These are phyloP conservation scores for Neophaeococcomyces aloes DNA, from an alignment of 2,329 filamentous ascomycete genomes.

Conservation along the genomic window DNA sequence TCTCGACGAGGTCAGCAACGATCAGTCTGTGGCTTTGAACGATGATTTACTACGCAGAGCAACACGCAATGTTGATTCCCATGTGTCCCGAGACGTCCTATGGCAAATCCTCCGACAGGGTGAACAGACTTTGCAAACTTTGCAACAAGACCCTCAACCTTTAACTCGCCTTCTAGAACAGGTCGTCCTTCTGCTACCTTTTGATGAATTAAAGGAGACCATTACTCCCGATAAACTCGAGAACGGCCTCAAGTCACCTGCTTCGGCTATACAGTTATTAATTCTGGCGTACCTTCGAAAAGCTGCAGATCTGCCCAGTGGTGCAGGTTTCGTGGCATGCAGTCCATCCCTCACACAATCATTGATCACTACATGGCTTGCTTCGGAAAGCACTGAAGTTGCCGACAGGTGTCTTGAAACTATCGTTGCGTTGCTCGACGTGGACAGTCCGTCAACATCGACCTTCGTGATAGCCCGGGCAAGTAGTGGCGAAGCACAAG, in stretches of 20 bases:
- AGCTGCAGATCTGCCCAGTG: slow-evolving; percentile 39
- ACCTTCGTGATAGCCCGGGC: slow-evolving; percentile 21
- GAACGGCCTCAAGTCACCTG: slow-evolving; percentile 43
- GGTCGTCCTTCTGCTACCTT: slow-evolving; percentile 39
- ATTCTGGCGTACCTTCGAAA: slow-evolving; percentile 48
- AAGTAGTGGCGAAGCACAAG: slow-evolving; percentile 25
- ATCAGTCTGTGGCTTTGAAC: slow-evolving; percentile 12
- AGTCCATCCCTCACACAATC: slow-evolving; percentile 45
- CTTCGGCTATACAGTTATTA: slow-evolving; percentile 45
- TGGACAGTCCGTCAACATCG: slow-evolving; percentile 34
- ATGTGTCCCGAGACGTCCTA: slow-evolving; percentile 14
- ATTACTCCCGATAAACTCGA: slow-evolving; percentile 44
- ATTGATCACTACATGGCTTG: slow-evolving; percentile 49
- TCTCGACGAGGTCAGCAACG: slow-evolving; percentile 14
- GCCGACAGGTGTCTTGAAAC: slow-evolving; percentile 44
- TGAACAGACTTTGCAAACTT: slow-evolving; percentile 16
- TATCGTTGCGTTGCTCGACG: slow-evolving; percentile 42
- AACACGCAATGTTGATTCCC: slow-evolving; percentile 15
- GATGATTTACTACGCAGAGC: slow-evolving; percentile 20
- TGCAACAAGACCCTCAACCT: slow-evolving; percentile 49
- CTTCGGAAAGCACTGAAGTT: slow-evolving; percentile 44
- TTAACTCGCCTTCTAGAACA: slow-evolving; percentile 43
- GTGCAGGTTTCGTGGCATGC: slow-evolving; percentile 49
- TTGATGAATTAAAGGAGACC: slow-evolving; percentile 39
- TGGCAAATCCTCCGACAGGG: slow-evolving; percentile 17